Conservation (phyloP, 2,329 filamentous ascomycete genomes). For the Talaromyces sp. region DNA sequence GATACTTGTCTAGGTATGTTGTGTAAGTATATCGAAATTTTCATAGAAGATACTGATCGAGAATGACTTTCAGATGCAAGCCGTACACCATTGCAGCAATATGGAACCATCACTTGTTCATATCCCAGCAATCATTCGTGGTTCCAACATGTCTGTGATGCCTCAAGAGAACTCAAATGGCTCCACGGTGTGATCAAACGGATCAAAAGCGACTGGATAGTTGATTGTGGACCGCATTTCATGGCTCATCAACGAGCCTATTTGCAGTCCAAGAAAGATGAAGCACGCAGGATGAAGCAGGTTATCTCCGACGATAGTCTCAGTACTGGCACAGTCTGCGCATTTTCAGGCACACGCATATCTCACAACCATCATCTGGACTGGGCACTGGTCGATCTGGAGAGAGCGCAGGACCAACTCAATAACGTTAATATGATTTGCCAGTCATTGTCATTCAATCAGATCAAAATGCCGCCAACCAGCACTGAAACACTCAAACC, state of each 20-base stretch:
- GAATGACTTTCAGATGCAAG: not conserved
- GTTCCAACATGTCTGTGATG: not conserved
- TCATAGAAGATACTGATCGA: not conserved
- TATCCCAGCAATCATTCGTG: not conserved
- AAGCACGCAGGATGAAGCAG: not conserved
- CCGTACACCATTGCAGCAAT: not conserved
- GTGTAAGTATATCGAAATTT: not conserved
- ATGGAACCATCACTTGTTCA: not conserved
- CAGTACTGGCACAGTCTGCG: not conserved
- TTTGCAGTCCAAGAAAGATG: not conserved
- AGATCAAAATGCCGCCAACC: not conserved
- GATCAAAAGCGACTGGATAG: not conserved
- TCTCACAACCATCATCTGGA: constrained; percentile 7
- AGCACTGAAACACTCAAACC: not conserved
- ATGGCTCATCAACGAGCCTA: not conserved
- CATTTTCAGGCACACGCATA: not conserved
- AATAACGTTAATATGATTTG: not conserved
- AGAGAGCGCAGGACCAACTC: not conserved
- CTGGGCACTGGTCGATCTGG: constrained; percentile 7
- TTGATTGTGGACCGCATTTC: not conserved
- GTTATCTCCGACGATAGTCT: not conserved
- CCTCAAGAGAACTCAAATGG: not conserved
- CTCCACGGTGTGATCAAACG: not conserved
- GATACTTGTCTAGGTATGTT: not conserved
- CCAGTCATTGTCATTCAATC: not conserved